phyloP scores from a whole-genome alignment of 2,329 filamentous ascomycete species.

The Trichoderma sp. region DNA sequence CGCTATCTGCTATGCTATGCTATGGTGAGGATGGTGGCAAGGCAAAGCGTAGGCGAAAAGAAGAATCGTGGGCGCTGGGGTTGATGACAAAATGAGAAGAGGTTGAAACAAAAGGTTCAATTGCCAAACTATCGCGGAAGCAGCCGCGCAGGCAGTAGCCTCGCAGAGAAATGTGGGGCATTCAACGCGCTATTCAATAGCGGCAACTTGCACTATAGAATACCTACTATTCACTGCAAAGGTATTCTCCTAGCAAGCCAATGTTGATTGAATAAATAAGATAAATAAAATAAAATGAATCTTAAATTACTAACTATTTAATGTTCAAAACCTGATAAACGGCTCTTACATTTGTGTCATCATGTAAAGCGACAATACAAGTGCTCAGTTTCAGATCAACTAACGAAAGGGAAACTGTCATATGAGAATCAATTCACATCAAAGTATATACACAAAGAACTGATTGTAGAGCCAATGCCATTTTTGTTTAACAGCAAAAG shows the following conservation, averaged over 20 bases:
- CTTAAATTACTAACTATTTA: neutral
- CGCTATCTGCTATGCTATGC: neutral
- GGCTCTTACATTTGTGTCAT: neutral
- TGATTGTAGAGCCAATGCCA: neutral
- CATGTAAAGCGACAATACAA: neutral
- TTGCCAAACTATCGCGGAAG: constrained; percentile 5
- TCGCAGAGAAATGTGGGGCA: constrained; percentile 15
- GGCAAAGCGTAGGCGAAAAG: neutral
- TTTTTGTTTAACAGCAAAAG: neutral
- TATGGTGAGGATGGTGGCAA: neutral
- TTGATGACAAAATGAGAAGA: neutral
- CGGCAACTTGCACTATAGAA: neutral
- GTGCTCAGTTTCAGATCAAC: neutral
- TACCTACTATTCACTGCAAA: neutral
- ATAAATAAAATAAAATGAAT: neutral
- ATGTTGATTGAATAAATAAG: neutral
- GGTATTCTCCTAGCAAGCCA: neutral
- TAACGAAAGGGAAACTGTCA: neutral
- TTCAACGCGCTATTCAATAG: neutral
- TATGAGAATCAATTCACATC: neutral
- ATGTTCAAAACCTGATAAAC: neutral
- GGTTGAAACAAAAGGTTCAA: neutral
- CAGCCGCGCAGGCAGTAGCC: constrained; percentile 18
- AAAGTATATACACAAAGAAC: neutral
- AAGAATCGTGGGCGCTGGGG: neutral